Evolutionary conservation across 179 eudicot genomes (phyloP).

Genomic region (Silene coronaria): DNA sequence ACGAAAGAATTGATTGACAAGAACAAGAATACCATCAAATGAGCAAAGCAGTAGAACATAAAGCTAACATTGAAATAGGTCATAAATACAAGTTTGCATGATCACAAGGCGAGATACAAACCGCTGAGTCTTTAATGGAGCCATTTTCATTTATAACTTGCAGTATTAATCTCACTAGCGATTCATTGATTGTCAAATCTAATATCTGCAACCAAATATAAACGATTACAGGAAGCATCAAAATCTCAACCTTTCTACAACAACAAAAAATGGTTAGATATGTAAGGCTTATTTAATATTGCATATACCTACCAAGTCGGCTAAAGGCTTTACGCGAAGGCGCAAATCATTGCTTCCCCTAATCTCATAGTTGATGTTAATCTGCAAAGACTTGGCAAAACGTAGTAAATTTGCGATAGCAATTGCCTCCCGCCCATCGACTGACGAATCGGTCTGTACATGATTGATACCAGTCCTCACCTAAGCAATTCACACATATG

Average conservation of each 20-base stretch:
- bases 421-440: constrained; percentile 70
- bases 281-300: constrained; percentile 7
- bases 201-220: constrained; percentile 44
- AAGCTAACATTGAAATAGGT: neutral
- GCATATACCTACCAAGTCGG: constrained; percentile 58
- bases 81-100: neutral
- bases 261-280: neutral
- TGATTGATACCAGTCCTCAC: constrained; percentile 59
- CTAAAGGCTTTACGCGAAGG: constrained; percentile 69
- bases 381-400: constrained; percentile 59
- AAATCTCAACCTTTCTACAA: neutral
- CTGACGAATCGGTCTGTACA: constrained; percentile 50
- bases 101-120: constrained; percentile 24
- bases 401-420: constrained; percentile 53
- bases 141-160: constrained; percentile 83
- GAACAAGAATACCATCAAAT: neutral
- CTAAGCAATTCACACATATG: constrained; percentile 31
- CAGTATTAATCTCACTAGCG: constrained; percentile 50
- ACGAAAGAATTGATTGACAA: neutral
- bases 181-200: constrained; percentile 43
- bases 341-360: constrained; percentile 59
- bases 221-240: constrained; percentile 7
- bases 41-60: neutral
- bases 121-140: constrained; percentile 79
- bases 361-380: constrained; percentile 50